Evolutionary conservation across 306 rosid species (phyloP), one percentile per base, ranked within the genome.

Genomic region (Vachellia pachyceras): DNA sequence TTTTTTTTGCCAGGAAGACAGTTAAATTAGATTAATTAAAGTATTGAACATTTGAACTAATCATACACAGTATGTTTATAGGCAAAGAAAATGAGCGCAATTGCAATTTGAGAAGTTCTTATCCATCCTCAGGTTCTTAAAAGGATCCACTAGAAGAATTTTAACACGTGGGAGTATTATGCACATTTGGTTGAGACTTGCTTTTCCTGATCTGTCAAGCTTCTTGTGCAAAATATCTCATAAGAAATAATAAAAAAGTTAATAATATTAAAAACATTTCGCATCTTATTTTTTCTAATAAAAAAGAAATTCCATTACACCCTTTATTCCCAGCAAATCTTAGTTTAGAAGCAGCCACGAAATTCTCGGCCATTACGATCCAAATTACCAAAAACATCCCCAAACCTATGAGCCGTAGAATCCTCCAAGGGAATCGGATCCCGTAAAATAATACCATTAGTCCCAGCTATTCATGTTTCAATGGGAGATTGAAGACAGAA

Each of bases 361-460:
- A 55, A 77, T 52, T 25, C 22, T 73, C 42, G 75, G 39, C 13
- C 79, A 66, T 39, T 45, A 7, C 18, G 47, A 12, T 39, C 29
- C 46, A 81, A 47, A 22, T 77, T 33, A 74, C 67, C 57, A 47
- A n/a, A n/a, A 50, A 52, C 10, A 50, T 18, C 63, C 42, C 71
- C 23, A 25, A 45, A 79, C 63, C 52, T 70, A 69, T 58, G 33
- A 64, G 25, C 82, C 25, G 20, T 9, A 46, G 0, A 58, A 69
- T 76, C 86, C 80, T 42, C 35, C 25, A 36, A 70, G 23, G 33
- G 63, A 8, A 71, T 61, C 46, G 79, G 72, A 35, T 67, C 83
- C 77, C 29, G 69, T 10, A 36, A 52, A 40, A 72, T n/a, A n/a
- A n/a, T 12, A 4, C 29, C 76, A 61, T 44, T 5, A 37, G 42